A percentile compares a stretch with the other conserved stretches of the same genome.
These are phyloP conservation scores for Nowakowskiella sp. DNA, from an alignment of 192 early-diverging fungal genomes.

Conservation along the genomic window DNA sequence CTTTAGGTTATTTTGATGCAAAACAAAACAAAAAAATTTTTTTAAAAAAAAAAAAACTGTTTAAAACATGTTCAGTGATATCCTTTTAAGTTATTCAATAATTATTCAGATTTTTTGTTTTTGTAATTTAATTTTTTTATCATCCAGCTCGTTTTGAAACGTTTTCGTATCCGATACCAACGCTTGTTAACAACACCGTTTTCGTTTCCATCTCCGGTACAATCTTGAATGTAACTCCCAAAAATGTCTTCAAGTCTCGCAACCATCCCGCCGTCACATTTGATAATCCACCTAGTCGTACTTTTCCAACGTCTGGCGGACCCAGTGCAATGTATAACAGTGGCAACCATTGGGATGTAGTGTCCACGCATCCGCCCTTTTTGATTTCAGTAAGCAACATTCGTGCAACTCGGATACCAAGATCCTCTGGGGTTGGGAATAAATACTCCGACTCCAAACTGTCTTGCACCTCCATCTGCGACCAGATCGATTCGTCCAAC, in stretches of 20 bases:
- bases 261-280: constrained; percentile 75
- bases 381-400: constrained; percentile 77
- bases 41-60: too few relatives aligned
- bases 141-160: constrained; percentile 54
- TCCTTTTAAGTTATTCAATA: too few relatives aligned
- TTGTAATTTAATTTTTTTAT: too few relatives aligned
- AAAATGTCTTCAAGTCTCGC: constrained; percentile 81
- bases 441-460: constrained; percentile 37
- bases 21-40: too few relatives aligned
- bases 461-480: background rate
- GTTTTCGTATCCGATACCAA: constrained; percentile 86
- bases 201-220: constrained; percentile 64
- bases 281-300: constrained; percentile 74
- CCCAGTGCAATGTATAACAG: constrained; percentile 79
- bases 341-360: constrained; percentile 76
- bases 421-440: constrained; percentile 80
- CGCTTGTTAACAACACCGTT: constrained; percentile 71
- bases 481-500: background rate
- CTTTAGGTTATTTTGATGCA: too few relatives aligned
- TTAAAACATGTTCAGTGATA: too few relatives aligned
- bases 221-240: constrained; percentile 90
- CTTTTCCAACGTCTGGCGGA: constrained; percentile 89
- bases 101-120: too few relatives aligned
- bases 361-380: constrained; percentile 87
- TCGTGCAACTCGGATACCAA: constrained; percentile 69